Evolutionary conservation across 2,329 filamentous ascomycete species (phyloP).

Genomic region (Plectosphaerella plurivora): DNA sequence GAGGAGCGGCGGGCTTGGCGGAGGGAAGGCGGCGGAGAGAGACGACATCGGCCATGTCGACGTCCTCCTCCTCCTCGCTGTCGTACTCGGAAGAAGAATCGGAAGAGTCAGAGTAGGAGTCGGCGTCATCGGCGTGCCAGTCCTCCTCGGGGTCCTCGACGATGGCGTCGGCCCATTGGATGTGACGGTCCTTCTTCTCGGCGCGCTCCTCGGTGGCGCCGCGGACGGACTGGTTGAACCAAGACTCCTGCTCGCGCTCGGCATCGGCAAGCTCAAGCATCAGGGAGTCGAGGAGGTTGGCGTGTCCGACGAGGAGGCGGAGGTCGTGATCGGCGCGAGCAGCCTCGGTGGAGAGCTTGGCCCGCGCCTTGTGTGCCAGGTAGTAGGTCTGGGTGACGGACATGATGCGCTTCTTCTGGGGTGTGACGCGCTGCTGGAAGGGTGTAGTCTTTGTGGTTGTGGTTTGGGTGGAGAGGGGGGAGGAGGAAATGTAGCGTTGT

Average conservation of each 20-base stretch:
- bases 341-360: slow-evolving; percentile 93
- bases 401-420: slow-evolving; percentile 73
- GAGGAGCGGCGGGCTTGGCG: slow-evolving; percentile 23
- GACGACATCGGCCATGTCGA: slow-evolving; percentile 48
- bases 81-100: slow-evolving; percentile 31
- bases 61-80: slow-evolving; percentile 51
- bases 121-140: slow-evolving; percentile 57
- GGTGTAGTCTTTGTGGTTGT: slow-evolving; percentile 16
- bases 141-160: slow-evolving; percentile 71
- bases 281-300: slow-evolving; percentile 93
- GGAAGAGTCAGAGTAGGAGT: slow-evolving; percentile 42
- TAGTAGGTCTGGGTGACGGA: slow-evolving; percentile 98
- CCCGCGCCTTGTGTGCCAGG: slow-evolving; percentile 91
- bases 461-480: background rate
- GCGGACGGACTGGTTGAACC: slow-evolving; percentile 95
- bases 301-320: slow-evolving; percentile 90
- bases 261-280: slow-evolving; percentile 91
- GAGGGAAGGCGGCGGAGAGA: slow-evolving; percentile 43
- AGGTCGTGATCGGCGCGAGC: slow-evolving; percentile 90
- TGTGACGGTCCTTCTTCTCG: slow-evolving; percentile 54
- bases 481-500: background rate
- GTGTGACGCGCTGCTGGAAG: slow-evolving; percentile 24
- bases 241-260: slow-evolving; percentile 91
- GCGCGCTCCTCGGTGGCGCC: slow-evolving; percentile 50
- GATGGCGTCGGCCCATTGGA: slow-evolving; percentile 83